These are phyloP conservation scores for Filosporella fistucella DNA, from an alignment of 495 filamentous ascomycete genomes.

Conservation along the genomic window DNA sequence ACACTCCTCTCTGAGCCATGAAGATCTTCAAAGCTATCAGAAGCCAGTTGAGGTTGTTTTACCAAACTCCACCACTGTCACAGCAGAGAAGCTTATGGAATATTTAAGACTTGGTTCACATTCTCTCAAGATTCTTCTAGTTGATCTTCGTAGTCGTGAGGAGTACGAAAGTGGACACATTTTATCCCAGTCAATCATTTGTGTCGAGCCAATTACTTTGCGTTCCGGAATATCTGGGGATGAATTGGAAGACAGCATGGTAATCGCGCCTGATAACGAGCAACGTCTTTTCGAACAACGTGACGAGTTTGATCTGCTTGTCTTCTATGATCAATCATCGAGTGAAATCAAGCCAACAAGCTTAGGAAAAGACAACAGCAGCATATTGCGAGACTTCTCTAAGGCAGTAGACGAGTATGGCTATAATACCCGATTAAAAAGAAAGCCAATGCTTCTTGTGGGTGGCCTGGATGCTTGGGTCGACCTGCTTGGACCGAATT, in stretches of 20 bases:
- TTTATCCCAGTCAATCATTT: conserved; percentile 73
- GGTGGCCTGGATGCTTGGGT: conserved; percentile 87
- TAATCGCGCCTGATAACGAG: conserved; percentile 73
- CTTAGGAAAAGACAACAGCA: conserved; percentile 39
- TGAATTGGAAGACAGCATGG: conserved; percentile 74
- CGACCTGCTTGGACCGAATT: conserved; percentile 66
- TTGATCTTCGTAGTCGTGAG: conserved; percentile 80
- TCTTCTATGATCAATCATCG: conserved; percentile 81
- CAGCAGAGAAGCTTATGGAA: conserved; percentile 57
- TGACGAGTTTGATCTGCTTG: conserved; percentile 77
- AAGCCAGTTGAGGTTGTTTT: conserved; percentile 28
- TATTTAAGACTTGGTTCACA: conserved; percentile 44
- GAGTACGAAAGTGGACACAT: conserved; percentile 88
- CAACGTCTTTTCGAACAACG: conserved; percentile 68
- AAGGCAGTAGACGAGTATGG: conserved; percentile 80
- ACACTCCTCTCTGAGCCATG: conserved; percentile 23
- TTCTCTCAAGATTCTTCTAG: conserved; percentile 63
- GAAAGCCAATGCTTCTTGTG: conserved; percentile 67
- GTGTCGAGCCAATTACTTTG: conserved; percentile 80
- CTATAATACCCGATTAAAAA: conserved; percentile 62
- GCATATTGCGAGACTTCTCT: conserved; percentile 63
- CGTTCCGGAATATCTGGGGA: conserved; percentile 78
- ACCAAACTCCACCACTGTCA: conserved; percentile 59
- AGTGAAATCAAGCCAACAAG: conserved; percentile 42
- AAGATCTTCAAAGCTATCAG: conserved; percentile 19